Conservation (phyloP, 495 filamentous ascomycete genomes). For the Penicillium maclennaniae region DNA sequence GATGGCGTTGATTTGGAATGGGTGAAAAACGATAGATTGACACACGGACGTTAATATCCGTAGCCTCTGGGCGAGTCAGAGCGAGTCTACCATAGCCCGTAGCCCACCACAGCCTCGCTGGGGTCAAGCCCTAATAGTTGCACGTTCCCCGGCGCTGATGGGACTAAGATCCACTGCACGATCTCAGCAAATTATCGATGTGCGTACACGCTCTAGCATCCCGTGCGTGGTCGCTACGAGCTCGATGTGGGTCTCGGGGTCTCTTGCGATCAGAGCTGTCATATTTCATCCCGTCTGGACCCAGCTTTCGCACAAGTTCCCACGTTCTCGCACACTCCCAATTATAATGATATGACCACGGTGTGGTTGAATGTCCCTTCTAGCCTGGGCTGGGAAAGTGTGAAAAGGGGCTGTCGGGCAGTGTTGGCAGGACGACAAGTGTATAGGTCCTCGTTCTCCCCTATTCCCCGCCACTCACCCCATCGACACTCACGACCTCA, state of each 20-base stretch:
- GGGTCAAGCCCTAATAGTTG: conserved; percentile 14
- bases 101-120: not conserved
- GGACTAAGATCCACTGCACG: not conserved
- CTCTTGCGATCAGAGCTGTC: conserved; percentile 36
- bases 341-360: not conserved
- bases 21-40: not conserved
- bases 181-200: conserved; percentile 1
- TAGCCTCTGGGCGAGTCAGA: conserved; percentile 18
- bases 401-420: not conserved
- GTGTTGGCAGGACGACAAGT: not conserved
- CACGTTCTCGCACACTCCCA: conserved; percentile 15
- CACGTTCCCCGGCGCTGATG: conserved; percentile 14
- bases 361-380: not conserved
- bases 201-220: not conserved
- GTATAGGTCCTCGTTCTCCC: not conserved
- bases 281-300: conserved; percentile 30
- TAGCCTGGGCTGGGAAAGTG: not conserved
- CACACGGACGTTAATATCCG: conserved; percentile 23
- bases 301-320: conserved; percentile 20
- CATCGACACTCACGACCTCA: not conserved
- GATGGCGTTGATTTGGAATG: conserved; percentile 23
- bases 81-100: conserved; percentile 3
- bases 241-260: conserved; percentile 3
- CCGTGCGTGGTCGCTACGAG: conserved; percentile 11
- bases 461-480: not conserved